Evolutionary conservation across 169 alveolate genomes (phyloP), one percentile per base, ranked within the genome.

Genomic region (Eimeria brunetti): DNA sequence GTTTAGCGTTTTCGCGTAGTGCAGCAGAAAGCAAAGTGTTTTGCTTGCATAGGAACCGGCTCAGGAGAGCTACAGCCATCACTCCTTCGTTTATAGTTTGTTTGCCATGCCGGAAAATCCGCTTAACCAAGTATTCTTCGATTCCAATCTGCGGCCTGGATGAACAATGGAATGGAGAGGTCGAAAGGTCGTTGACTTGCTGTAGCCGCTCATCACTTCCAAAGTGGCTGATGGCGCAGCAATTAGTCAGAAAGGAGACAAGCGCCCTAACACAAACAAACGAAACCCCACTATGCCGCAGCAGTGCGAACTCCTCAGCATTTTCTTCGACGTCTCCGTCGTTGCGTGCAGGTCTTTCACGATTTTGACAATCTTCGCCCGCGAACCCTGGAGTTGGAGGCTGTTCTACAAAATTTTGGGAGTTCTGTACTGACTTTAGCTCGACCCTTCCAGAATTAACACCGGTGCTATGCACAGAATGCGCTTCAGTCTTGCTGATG

Each of bases 141-240:
- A 86, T 56, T n/a, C 92, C 81, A 58, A 86, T 86, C 12, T 86
- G 92, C 22, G 92, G 92, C 51, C 46, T 86, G 41, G 83, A 86
- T 36, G 92, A 86, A 33, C 92, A 86, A 44, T 86, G 92, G 62
- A 86, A 86, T 24, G 92, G 92, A 20, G 92, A 86, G 7, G 92
- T 62, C 7, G 92, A 58, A 20, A 86, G 83, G 51, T 86, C 92
- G 36, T 86, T 58, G 30, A 16, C 27, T 49, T 86, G 92, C 44
- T 86, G 92, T 56, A 62, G 81, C 64, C 44, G 56, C 24, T 86
- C 92, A 44, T 86, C 81, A 12, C 64, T 62, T 20, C 92, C 92
- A 44, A 86, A 86, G 62, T 62, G 80, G 27, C 92, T 86, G 92
- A 62, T 2, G 83, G 67, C 62, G 81, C 92, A 86, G 62, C 92